Evolutionary conservation across 108 stramenopile genomes (phyloP).

Genomic region (Epithemia pelagica): DNA sequence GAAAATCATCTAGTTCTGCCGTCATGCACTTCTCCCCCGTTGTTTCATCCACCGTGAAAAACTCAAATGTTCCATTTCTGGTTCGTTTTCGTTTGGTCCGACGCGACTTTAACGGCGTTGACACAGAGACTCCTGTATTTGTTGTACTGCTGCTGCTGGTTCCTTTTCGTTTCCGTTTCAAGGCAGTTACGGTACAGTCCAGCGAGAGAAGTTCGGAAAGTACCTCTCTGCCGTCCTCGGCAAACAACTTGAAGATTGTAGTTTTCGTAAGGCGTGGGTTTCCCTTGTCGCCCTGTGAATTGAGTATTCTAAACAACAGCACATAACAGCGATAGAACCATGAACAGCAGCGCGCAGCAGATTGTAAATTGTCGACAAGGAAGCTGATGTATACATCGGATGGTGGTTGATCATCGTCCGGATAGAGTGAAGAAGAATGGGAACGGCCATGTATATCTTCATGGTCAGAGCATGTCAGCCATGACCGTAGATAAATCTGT

Average conservation of each 20-base stretch:
- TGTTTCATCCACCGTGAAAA: background rate
- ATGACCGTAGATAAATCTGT: conserved; percentile 52
- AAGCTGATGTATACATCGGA: conserved; percentile 39
- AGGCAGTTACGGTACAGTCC: conserved; percentile 5
- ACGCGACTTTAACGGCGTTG: background rate
- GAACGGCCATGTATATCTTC: conserved; percentile 13
- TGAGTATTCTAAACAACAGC: background rate
- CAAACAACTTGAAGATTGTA: background rate
- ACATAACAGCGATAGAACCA: conserved; percentile 38
- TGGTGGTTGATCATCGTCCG: conserved; percentile 29
- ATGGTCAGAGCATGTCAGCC: conserved; percentile 38
- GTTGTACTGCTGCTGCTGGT: too few species aligned
- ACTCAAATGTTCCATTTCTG: background rate
- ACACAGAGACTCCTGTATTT: background rate
- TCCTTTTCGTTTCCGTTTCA: conserved; percentile 1
- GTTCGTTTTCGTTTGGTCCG: conserved; percentile 4
- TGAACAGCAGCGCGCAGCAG: conserved; percentile 18
- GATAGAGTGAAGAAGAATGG: background rate
- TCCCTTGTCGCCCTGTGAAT: background rate
- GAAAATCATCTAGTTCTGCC: conserved; percentile 1
- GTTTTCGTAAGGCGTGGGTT: background rate
- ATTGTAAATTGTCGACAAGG: conserved; percentile 25
- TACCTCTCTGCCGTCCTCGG: background rate
- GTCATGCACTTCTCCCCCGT: background rate
- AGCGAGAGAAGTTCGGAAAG: background rate